Percentiles rank a stretch among this genome's conserved stretches.
Evolutionary conservation across 2,329 filamentous ascomycete species (phyloP).

Genomic region (Curvularia eragrostidis): DNA sequence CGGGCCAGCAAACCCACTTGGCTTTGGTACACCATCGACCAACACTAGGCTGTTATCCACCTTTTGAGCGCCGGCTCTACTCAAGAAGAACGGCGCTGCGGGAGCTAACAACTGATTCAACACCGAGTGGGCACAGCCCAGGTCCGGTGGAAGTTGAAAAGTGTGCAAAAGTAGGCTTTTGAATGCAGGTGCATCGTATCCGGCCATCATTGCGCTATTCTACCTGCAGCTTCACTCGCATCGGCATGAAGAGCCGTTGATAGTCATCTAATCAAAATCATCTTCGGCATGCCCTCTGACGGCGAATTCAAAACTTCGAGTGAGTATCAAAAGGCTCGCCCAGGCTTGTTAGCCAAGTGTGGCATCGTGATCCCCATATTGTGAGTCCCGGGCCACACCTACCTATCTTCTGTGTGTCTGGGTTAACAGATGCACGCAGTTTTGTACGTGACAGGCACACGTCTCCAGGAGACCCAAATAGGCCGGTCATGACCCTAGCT

Average conservation of each 20-base stretch:
- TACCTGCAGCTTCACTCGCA: slow-evolving; percentile 8
- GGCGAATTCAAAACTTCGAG: slow-evolving; percentile 34
- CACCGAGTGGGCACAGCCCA: slow-evolving; percentile 23
- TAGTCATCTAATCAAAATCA: slow-evolving; percentile 21
- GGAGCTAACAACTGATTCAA: slow-evolving; percentile 1
- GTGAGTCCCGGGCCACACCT: slow-evolving; percentile 26
- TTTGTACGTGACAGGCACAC: slow-evolving; percentile 42
- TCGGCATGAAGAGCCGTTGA: slow-evolving; percentile 36
- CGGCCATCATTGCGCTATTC: not conserved
- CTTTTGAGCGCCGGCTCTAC: slow-evolving; percentile 11
- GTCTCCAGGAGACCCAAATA: slow-evolving; percentile 32
- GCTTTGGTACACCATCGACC: slow-evolving; percentile 22
- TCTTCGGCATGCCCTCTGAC: slow-evolving; percentile 44
- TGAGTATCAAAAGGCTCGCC: slow-evolving; percentile 32
- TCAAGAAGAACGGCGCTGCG: not conserved
- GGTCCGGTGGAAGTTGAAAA: slow-evolving; percentile 12
- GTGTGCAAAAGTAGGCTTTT: slow-evolving; percentile 3
- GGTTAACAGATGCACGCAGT: slow-evolving; percentile 23
- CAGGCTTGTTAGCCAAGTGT: slow-evolving; percentile 40
- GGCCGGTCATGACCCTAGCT: slow-evolving; percentile 38
- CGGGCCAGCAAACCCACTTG: slow-evolving; percentile 26
- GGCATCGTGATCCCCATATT: slow-evolving; percentile 34
- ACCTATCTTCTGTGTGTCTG: not conserved
- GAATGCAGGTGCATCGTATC: not conserved
- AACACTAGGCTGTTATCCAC: slow-evolving; percentile 27